Percentiles rank a stretch among this genome's conserved stretches.
Conservation (phyloP, 306 rosid genomes). For the Prunus kanzakura region DNA sequence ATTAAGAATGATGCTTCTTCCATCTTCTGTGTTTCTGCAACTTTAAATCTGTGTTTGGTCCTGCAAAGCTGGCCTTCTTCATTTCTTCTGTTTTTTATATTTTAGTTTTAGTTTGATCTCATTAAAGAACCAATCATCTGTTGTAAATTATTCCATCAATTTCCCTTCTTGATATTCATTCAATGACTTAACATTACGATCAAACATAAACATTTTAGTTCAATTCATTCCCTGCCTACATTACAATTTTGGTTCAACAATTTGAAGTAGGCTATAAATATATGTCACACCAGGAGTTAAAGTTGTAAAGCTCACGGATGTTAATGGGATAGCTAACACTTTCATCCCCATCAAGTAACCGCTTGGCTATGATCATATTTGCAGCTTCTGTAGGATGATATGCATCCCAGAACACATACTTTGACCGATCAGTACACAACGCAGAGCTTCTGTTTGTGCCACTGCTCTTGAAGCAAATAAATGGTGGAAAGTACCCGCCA, state of each 20-base stretch:
- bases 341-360: slow-evolving; percentile 42
- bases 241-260: background rate
- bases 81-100: background rate
- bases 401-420: slow-evolving; percentile 59
- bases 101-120: background rate
- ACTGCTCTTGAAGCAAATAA: slow-evolving; percentile 31
- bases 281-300: background rate
- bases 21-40: background rate
- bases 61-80: background rate
- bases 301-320: slow-evolving; percentile 35
- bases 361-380: slow-evolving; percentile 38
- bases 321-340: slow-evolving; percentile 40
- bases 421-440: slow-evolving; percentile 43
- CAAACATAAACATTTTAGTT: no score
- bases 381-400: slow-evolving; percentile 64
- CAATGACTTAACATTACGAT: no score
- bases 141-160: no score
- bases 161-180: no score
- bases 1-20: background rate
- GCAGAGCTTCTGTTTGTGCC: slow-evolving; percentile 17
- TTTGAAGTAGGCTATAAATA: background rate
- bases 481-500: slow-evolving; percentile 46
- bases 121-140: no score
- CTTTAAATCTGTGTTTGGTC: background rate
- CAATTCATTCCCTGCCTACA: background rate